Conservation (phyloP, 768 basidiomycete genomes). For the Boletus fagicola region DNA sequence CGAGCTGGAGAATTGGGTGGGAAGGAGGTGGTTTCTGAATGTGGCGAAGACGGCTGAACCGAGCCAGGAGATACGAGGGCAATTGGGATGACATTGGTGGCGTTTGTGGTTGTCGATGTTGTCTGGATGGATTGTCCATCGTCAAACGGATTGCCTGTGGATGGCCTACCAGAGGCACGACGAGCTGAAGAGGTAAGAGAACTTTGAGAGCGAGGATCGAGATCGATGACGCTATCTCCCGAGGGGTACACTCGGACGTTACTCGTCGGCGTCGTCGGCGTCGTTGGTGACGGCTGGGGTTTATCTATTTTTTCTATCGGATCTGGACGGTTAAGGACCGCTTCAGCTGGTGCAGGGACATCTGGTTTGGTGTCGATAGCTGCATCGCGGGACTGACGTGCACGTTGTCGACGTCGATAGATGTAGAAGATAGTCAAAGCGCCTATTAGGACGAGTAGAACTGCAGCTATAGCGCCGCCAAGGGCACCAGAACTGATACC, state of each 20-base stretch:
- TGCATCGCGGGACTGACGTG: slow-evolving; percentile 35
- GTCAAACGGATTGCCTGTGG: slow-evolving; percentile 65
- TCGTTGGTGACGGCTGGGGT: slow-evolving; percentile 22
- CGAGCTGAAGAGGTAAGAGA: slow-evolving; percentile 17
- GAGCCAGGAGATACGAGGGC: slow-evolving; percentile 69
- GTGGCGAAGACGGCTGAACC: slow-evolving; percentile 31
- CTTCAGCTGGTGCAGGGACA: slow-evolving; percentile 69
- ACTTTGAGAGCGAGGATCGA: slow-evolving; percentile 51
- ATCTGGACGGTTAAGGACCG: slow-evolving; percentile 80
- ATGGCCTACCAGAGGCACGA: slow-evolving; percentile 21
- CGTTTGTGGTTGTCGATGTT: slow-evolving; percentile 64
- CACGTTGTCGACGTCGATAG: slow-evolving; percentile 58
- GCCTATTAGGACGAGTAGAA: slow-evolving; percentile 55
- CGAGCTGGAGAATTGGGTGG: slow-evolving; percentile 45
- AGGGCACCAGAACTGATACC: slow-evolving; percentile 67
- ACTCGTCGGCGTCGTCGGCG: slow-evolving; percentile 28
- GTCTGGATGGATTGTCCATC: slow-evolving; percentile 82
- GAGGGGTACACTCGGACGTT: slow-evolving; percentile 50
- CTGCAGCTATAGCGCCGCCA: slow-evolving; percentile 70
- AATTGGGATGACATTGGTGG: slow-evolving; percentile 85
- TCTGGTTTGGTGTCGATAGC: slow-evolving; percentile 50
- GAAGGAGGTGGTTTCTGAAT: slow-evolving; percentile 31
- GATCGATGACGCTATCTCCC: slow-evolving; percentile 54
- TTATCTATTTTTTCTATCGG: slow-evolving; percentile 79
- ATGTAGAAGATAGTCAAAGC: slow-evolving; percentile 54